phyloP scores from a whole-genome alignment of 225 moss, liverwort and hornwort genomes.

The Climacium dendroides region DNA sequence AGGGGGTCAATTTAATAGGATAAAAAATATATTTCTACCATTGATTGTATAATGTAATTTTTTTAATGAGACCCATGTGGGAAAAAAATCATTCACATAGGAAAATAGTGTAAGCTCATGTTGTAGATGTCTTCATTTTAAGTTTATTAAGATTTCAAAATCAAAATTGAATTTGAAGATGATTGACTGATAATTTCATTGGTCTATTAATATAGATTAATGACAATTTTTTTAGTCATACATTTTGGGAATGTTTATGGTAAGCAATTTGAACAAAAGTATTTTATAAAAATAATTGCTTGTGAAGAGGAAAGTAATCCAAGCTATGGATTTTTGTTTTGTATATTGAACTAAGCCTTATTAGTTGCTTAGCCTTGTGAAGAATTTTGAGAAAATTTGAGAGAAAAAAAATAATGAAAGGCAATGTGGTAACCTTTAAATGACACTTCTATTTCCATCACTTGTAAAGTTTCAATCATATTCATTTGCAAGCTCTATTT shows the following conservation, averaged over 20 bases:
- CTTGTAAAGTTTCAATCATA: background rate
- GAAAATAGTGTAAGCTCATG: background rate
- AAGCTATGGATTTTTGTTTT: accelerated
- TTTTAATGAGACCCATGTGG: too few relatives aligned
- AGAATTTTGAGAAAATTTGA: background rate
- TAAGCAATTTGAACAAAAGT: background rate
- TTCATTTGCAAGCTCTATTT: background rate
- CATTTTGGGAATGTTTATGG: background rate
- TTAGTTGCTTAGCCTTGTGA: accelerated
- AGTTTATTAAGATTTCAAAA: background rate
- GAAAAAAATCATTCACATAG: background rate
- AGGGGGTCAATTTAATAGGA: background rate
- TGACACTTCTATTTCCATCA: too few relatives aligned
- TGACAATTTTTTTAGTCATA: background rate
- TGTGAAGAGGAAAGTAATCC: background rate
- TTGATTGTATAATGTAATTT: background rate
- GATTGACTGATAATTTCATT: background rate
- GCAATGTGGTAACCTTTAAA: background rate
- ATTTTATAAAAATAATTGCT: background rate
- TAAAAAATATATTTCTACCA: background rate
- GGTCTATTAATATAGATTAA: background rate
- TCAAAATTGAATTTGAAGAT: background rate
- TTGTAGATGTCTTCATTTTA: background rate
- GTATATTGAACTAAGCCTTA: background rate
- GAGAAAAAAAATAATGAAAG: too few relatives aligned